Evolutionary conservation across 1,284 basidiomycete genomes (phyloP).

Genomic region (Rhizoctonia solani): DNA sequence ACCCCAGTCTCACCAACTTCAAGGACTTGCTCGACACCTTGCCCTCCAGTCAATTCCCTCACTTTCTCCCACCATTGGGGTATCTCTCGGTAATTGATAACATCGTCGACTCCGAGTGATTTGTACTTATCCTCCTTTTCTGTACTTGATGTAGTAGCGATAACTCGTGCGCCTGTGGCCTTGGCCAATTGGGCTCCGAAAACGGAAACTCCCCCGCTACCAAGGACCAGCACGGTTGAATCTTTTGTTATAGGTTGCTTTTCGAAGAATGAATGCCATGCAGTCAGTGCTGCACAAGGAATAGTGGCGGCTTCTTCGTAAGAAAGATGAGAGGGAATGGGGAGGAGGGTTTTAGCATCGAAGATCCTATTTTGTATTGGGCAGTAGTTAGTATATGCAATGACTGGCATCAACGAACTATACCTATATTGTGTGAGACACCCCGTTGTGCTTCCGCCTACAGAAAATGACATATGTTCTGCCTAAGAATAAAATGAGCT

Average conservation of each 20-base stretch:
- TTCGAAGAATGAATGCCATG: constrained; percentile 55
- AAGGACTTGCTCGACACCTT: constrained; percentile 6
- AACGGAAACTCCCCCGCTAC: constrained; percentile 63
- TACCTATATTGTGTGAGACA: neutral
- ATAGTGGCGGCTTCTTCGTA: constrained; percentile 44
- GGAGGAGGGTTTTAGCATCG: neutral
- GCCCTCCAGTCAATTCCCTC: constrained; percentile 45
- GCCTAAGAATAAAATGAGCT: neutral
- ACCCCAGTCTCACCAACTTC: constrained; percentile 9
- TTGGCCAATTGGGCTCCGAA: constrained; percentile 59
- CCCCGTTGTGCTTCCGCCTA: neutral
- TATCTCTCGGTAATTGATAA: constrained; percentile 62
- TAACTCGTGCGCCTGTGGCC: constrained; percentile 60
- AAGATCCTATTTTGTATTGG: constrained; percentile 38
- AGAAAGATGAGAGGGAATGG: constrained; percentile 6
- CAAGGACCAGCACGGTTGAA: constrained; percentile 57
- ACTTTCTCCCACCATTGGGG: constrained; percentile 62
- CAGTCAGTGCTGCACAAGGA: constrained; percentile 55
- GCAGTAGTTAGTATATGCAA: neutral
- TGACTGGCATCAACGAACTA: neutral
- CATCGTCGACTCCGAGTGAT: constrained; percentile 55
- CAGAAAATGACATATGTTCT: neutral
- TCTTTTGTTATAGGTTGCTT: constrained; percentile 52
- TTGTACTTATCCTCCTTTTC: constrained; percentile 57
- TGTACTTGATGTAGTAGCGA: constrained; percentile 64